A percentile compares a stretch with the other conserved stretches of the same genome.
phyloP scores from a whole-genome alignment of 1,139 yeast species.

The Suhomyces panamericanus region DNA sequence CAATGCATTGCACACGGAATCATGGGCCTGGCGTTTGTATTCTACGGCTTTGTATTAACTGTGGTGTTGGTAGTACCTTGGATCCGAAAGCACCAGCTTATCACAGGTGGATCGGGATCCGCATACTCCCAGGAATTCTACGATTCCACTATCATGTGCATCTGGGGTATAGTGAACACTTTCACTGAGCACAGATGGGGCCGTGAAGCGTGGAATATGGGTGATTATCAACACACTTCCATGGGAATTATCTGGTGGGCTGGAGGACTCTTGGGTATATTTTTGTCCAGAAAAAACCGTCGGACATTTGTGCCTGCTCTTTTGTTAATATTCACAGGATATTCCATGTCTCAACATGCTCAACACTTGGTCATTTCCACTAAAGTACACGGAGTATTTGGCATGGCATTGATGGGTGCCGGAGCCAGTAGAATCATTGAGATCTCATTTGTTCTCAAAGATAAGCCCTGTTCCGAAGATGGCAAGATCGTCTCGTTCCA shows the following conservation, averaged over 20 bases:
- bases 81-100: constrained; percentile 46
- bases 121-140: constrained; percentile 75
- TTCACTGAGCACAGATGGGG: constrained; percentile 98
- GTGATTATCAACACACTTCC: constrained; percentile 89
- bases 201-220: constrained; percentile 79
- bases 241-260: constrained; percentile 98
- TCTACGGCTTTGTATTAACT: constrained; percentile 71
- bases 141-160: constrained; percentile 76
- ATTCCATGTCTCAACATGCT: constrained; percentile 88
- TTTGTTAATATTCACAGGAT: constrained; percentile 83
- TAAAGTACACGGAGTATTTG: constrained; percentile 84
- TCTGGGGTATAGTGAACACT: constrained; percentile 91
- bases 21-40: constrained; percentile 87
- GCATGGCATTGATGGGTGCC: constrained; percentile 74
- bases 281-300: constrained; percentile 61
- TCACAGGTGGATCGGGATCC: constrained; percentile 20
- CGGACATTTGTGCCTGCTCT: constrained; percentile 81
- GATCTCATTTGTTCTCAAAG: constrained; percentile 66
- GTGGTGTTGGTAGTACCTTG: constrained; percentile 70
- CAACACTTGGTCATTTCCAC: constrained; percentile 77
- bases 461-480: constrained; percentile 46
- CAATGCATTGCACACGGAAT: constrained; percentile 97
- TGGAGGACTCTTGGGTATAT: constrained; percentile 84
- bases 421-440: constrained; percentile 76
- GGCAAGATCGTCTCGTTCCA: constrained; percentile 69